Percentiles rank a stretch among this genome's conserved stretches.
These are phyloP conservation scores for Infundibulicybe gibba DNA, from an alignment of 768 basidiomycete species.

Conservation along the genomic window DNA sequence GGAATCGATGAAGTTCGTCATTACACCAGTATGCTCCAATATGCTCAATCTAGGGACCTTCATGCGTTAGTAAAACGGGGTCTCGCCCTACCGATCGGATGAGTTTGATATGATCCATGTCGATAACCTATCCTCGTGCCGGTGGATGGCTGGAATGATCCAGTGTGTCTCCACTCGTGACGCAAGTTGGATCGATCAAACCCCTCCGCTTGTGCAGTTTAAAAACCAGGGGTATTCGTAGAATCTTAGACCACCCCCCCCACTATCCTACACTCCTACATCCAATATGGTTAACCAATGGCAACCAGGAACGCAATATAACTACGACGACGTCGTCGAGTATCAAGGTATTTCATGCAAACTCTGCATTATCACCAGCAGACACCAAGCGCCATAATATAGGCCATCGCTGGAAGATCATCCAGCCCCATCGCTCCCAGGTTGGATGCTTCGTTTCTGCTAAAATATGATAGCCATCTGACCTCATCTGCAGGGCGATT, in stretches of 20 bases:
- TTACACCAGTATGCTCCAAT: too few species aligned
- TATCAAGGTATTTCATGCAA: constrained; percentile 41
- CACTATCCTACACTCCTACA: background rate
- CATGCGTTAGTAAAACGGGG: too few species aligned
- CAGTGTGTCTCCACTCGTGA: too few species aligned
- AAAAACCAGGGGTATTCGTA: too few species aligned
- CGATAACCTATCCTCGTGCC: too few species aligned
- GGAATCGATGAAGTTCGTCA: too few species aligned
- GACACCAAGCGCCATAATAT: constrained; percentile 1
- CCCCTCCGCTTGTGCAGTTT: too few species aligned
- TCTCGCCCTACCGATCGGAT: too few species aligned
- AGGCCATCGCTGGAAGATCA: constrained; percentile 64
- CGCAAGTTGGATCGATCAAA: too few species aligned
- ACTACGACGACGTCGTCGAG: constrained; percentile 46
- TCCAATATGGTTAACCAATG: constrained; percentile 43
- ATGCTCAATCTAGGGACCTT: too few species aligned
- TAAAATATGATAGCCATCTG: background rate
- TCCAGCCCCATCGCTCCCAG: constrained; percentile 71
- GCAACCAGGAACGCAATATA: constrained; percentile 64
- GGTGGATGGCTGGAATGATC: too few species aligned
- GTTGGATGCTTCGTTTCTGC: constrained; percentile 23
- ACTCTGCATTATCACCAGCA: background rate
- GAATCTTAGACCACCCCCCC: background rate
- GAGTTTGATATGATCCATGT: too few species aligned
- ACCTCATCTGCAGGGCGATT: constrained; percentile 47